Base-by-base conservation (phyloP, 352 stramenopile species). In the Globisporangium perplexum region DNA sequence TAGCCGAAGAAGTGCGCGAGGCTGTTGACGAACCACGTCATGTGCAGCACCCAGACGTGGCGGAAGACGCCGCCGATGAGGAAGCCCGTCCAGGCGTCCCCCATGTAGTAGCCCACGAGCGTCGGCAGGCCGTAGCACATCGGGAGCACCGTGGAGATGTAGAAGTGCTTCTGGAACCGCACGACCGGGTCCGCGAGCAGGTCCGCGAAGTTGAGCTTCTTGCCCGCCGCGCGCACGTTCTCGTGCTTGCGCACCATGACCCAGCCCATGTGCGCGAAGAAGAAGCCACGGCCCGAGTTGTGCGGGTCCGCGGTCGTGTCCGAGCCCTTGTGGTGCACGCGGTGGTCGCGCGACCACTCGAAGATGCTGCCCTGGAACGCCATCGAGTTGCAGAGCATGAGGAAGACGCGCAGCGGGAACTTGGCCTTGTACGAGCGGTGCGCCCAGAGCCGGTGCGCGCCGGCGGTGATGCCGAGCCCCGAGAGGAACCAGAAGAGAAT, bases 211-310 rank as follows among this genome's bases (percentile, higher is more conserved):
- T 97, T 94, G 50, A 99, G 77, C 68, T 98, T 97, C 60, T 88
- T 86, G 57, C 82, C 84, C 48, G 71, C 72, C 20, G 88, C 83
- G 42, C 90, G 35, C 52, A 86, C 88, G 62, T 96, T 93, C 8
- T 86, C 78, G 79, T 99, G 90, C 75, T 99, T 99, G 75, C 98
- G 98, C 24, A 99, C 83, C 69, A 98, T 97, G 39, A 99, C 78
- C 97, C 97, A 99, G 57, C 97, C 97, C 83, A 99, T 98, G 80
- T 99, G 96, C 14, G 97, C 93, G 68, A 98, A 99, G 79, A 99
- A 99, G 72, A 99, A 98, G 30, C 97, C 97, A 20, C 96, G 82
- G 28, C 73, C 88, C 49, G 96, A 97, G 75, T 99, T 98, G 85
- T 99, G 96, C 52, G 91, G 91, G 62, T 97, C 89, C 3, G 72